These are phyloP conservation scores for Heimioporus sp. DNA, from an alignment of 768 basidiomycete genomes.

Conservation along the genomic window DNA sequence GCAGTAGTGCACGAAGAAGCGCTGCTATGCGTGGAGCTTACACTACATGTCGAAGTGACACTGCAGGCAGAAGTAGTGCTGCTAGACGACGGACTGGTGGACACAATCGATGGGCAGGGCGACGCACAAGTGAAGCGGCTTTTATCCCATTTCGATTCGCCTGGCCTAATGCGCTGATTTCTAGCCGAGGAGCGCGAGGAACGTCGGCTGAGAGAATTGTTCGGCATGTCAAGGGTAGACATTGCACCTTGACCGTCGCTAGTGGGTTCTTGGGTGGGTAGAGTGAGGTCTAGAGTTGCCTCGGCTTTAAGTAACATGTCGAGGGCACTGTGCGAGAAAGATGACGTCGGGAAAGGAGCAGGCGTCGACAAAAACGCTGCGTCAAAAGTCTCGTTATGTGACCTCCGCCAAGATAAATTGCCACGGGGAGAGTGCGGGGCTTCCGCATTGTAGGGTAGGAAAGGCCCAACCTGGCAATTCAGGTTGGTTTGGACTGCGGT, in stretches of 20 bases:
- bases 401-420: conserved; percentile 19
- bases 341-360: conserved; percentile 29
- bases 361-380: conserved; percentile 22
- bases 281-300: conserved; percentile 15
- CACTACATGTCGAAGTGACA: conserved; percentile 22
- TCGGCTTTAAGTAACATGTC: conserved; percentile 34
- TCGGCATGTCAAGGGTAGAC: conserved; percentile 24
- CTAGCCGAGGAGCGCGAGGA: conserved; percentile 31
- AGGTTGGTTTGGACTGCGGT: conserved; percentile 22
- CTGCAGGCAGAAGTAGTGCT: conserved; percentile 25
- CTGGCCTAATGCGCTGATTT: conserved; percentile 21
- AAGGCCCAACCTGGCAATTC: conserved; percentile 17
- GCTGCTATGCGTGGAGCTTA: conserved; percentile 13
- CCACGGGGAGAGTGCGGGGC: conserved; percentile 29
- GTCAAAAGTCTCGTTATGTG: conserved; percentile 24
- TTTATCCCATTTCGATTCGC: conserved; percentile 30
- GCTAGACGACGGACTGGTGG: conserved; percentile 22
- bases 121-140: conserved; percentile 27
- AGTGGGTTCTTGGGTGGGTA: conserved; percentile 16
- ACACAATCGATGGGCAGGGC: conserved; percentile 27
- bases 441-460: conserved; percentile 32
- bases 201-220: conserved; percentile 24
- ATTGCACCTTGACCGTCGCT: conserved; percentile 20
- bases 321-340: conserved; percentile 29
- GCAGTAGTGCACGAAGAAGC: conserved; percentile 14